Percentiles rank a stretch among this genome's conserved stretches.
Conservation (phyloP, 148 eudicot species). For the Arbutus unedo region DNA sequence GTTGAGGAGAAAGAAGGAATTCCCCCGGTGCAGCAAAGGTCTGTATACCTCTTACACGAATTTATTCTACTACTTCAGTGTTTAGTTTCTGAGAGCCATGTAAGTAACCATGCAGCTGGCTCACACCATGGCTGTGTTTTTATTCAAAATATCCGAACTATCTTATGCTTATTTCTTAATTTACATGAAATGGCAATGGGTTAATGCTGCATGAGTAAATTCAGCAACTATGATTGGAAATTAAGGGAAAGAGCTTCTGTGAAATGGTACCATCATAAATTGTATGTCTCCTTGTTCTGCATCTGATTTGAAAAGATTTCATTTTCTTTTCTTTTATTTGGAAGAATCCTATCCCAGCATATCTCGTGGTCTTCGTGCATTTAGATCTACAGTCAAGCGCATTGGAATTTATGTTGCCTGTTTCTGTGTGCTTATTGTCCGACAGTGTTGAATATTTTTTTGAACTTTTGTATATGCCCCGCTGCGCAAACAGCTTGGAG, state of each 20-base stretch:
- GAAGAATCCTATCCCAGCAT: neutral
- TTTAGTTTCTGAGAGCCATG: neutral
- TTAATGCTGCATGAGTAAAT: neutral
- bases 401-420: neutral
- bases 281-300: neutral
- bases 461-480: neutral
- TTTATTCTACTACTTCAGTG: neutral
- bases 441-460: neutral
- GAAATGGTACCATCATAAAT: slow-evolving; percentile 1
- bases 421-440: neutral
- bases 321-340: neutral
- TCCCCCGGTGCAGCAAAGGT: slow-evolving; percentile 57
- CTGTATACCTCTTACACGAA: neutral
- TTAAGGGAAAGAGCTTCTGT: neutral
- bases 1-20: slow-evolving; percentile 64
- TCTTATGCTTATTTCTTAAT: neutral
- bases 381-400: neutral
- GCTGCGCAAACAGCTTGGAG: slow-evolving; percentile 48
- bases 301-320: neutral
- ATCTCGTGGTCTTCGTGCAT: neutral
- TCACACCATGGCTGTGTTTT: neutral
- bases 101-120: neutral
- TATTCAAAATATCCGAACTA: neutral
- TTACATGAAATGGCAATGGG: neutral
- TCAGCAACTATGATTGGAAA: neutral